A percentile compares a stretch with the other conserved stretches of the same genome.
Conservation (phyloP, 208 protist species). For the Wallacemonas sp. region DNA sequence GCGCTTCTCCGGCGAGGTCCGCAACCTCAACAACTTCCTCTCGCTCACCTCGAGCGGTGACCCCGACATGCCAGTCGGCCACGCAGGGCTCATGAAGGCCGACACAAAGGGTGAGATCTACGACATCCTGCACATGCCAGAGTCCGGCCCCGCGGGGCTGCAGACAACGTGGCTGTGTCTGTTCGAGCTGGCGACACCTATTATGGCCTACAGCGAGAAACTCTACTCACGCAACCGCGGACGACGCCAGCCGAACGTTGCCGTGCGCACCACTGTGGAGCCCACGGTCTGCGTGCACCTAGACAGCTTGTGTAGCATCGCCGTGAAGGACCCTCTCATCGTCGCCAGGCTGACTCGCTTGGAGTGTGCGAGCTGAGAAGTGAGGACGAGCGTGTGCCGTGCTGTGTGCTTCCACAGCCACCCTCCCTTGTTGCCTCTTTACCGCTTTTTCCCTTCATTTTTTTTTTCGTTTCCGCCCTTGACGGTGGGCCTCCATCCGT, state of each 20-base stretch:
- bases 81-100: neutral
- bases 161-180: constrained; percentile 2
- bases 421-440: constrained; percentile 4
- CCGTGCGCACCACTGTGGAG: constrained; percentile 24
- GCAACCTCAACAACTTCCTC: neutral
- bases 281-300: constrained; percentile 26
- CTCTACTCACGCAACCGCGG: neutral
- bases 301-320: constrained; percentile 21
- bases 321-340: constrained; percentile 18
- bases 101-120: neutral
- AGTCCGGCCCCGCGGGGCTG: neutral
- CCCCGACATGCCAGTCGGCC: constrained; percentile 4
- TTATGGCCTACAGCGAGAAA: constrained; percentile 2
- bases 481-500: too few relatives aligned
- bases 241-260: constrained; percentile 20
- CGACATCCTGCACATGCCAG: neutral
- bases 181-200: neutral
- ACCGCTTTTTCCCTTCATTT: neutral
- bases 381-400: neutral
- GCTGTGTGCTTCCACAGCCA: neutral
- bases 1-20: neutral
- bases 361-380: constrained; percentile 9
- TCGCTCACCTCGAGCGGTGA: neutral
- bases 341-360: constrained; percentile 19
- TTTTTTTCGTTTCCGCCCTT: constrained; percentile 1